Evolutionary conservation across 1,284 basidiomycete species (phyloP), one percentile per base, ranked within the genome.

Genomic region (Tylopilus sp.): DNA sequence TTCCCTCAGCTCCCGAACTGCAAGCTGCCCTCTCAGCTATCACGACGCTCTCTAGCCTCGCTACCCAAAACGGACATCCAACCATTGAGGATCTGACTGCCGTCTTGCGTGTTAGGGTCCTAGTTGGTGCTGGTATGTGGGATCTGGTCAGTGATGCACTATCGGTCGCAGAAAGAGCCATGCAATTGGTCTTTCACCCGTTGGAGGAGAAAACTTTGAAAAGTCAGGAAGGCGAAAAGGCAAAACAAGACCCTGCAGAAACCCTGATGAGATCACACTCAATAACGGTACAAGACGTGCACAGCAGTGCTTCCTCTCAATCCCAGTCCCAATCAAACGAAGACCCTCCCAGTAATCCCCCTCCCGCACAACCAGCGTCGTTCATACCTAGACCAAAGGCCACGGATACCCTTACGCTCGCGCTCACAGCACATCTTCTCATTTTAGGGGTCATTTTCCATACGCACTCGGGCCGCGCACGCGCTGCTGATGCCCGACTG

Each of bases 391-490:
- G 48, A 3, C 57, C 66, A 20, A 66, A 70, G 26, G 43, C 49
- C 22, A 60, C 33, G 4, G 68, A 70, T 42, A 5, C 49, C 32
- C 74, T 81, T 50, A 76, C 78, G 41, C 69, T 74, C 7, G 67
- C 76, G 2, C 76, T 83, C 62, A 76, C 71, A 1, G 66, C 78
- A 10, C 80, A 83, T 58, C 63, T 76, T 6, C 78, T 89, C 29
- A 76, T 86, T 44, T 70, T 87, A 24, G 76, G 80, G 3, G 73
- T 86, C 7, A 68, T 83, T 19, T 86, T 77, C 60, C 75, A 81
- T 59, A 84, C 83, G 0, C 82, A 87, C 59, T 65, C 69, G 0
- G 85, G 84, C 5, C 68, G 74, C 46, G 72, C 76, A 5, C 63
- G 69, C 5, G 73, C 74, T 20, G 74, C 79, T 2, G 72, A 76